Evolutionary conservation across 805 yeast species (phyloP).

Genomic region (Monosporozyma yasuniensis): DNA sequence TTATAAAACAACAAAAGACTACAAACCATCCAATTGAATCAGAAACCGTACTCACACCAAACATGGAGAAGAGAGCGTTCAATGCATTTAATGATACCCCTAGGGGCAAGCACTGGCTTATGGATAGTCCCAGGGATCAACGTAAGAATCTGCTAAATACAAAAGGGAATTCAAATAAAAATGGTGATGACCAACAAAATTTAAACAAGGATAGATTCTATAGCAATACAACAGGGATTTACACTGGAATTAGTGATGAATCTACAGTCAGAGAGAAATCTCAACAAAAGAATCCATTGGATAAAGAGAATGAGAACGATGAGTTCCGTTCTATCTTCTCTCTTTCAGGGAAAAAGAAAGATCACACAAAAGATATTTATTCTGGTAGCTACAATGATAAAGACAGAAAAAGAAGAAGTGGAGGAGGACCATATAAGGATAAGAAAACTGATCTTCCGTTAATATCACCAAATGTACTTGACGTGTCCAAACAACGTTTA

Average conservation of each 20-base stretch:
- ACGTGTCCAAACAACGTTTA: slow-evolving; percentile 67
- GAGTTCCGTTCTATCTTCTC: not conserved
- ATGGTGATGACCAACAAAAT: not conserved
- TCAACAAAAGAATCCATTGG: not conserved
- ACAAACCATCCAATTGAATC: not conserved
- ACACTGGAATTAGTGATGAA: not conserved
- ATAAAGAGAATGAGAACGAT: not conserved
- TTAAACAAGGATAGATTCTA: not conserved
- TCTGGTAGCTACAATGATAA: not conserved
- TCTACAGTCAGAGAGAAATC: not conserved
- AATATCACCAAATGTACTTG: slow-evolving; percentile 59
- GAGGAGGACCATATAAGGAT: not conserved
- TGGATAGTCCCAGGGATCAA: slow-evolving; percentile 1
- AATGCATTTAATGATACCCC: slow-evolving; percentile 21
- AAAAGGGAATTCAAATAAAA: not conserved
- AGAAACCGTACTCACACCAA: not conserved
- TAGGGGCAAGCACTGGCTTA: slow-evolving; percentile 26
- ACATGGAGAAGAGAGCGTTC: slow-evolving; percentile 9
- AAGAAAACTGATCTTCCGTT: slow-evolving; percentile 29
- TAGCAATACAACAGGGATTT: not conserved
- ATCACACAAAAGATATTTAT: not conserved
- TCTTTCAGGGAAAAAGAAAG: not conserved
- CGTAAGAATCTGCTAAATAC: not conserved
- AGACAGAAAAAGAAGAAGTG: not conserved
- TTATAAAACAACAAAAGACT: not conserved